Evolutionary conservation across 371 early-diverging fungal species (phyloP).

Genomic region (Circinella umbellata): DNA sequence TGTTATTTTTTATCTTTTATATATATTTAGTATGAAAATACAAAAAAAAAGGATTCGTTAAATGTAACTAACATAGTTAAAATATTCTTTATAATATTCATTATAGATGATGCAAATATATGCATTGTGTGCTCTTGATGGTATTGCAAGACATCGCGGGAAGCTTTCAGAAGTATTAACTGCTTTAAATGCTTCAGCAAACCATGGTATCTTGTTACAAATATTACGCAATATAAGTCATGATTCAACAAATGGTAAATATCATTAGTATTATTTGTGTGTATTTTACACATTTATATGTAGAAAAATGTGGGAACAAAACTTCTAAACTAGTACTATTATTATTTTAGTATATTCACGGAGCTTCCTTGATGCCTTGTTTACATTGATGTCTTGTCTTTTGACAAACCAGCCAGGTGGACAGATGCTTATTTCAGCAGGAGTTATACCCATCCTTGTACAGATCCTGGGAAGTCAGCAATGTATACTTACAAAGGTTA

Average conservation of each 20-base stretch:
- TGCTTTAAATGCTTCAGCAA: constrained; percentile 90
- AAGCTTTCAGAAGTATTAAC: constrained; percentile 82
- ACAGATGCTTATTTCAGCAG: constrained; percentile 90
- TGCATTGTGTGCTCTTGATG: constrained; percentile 82
- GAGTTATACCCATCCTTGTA: constrained; percentile 80
- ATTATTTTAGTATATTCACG: constrained; percentile 54
- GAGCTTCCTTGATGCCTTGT: constrained; percentile 87
- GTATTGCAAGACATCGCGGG: constrained; percentile 75
- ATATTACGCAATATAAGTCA: constrained; percentile 72
- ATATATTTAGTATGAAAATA: no score
- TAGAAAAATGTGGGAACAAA: no score
- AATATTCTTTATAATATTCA: neutral
- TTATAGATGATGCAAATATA: constrained; percentile 75
- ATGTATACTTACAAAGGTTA: constrained; percentile 60
- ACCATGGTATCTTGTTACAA: constrained; percentile 90
- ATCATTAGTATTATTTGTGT: neutral
- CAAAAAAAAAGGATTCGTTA: neutral
- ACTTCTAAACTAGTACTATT: neutral
- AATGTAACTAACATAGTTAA: neutral
- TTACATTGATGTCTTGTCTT: constrained; percentile 76
- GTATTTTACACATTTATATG: no score
- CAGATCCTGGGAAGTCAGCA: constrained; percentile 61
- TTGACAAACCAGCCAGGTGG: constrained; percentile 84
- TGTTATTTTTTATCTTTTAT: constrained; percentile 6
- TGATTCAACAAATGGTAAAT: constrained; percentile 42